These are phyloP conservation scores for Aspergillus incahuasiensis DNA, from an alignment of 495 filamentous ascomycete genomes.

Conservation along the genomic window DNA sequence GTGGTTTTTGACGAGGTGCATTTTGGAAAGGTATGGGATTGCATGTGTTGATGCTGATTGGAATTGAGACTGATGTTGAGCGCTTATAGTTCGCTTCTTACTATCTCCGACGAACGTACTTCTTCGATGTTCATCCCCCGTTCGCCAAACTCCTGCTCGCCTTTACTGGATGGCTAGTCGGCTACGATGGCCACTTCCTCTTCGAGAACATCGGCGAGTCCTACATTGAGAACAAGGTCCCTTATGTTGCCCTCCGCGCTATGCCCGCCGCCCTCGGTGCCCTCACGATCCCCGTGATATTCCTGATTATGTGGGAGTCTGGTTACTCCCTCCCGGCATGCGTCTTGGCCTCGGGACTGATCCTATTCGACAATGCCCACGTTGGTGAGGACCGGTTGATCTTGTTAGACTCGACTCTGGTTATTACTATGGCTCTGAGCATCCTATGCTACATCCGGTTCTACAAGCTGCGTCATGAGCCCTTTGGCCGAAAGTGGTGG, in stretches of 20 bases:
- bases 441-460: slow-evolving; percentile 93
- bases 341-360: slow-evolving; percentile 74
- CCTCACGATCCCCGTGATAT: slow-evolving; percentile 88
- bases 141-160: slow-evolving; percentile 74
- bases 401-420: slow-evolving; percentile 87
- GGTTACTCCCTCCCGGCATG: slow-evolving; percentile 94
- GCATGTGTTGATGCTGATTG: background rate
- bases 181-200: slow-evolving; percentile 93
- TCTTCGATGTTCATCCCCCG: slow-evolving; percentile 99
- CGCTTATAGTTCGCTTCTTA: slow-evolving; percentile 79
- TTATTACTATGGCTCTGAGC: slow-evolving; percentile 92
- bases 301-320: slow-evolving; percentile 99
- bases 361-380: slow-evolving; percentile 97
- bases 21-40: slow-evolving; percentile 84
- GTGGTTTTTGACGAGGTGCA: slow-evolving; percentile 99
- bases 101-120: slow-evolving; percentile 96
- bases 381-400: slow-evolving; percentile 96
- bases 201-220: slow-evolving; percentile 99
- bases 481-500: slow-evolving; percentile 97
- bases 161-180: slow-evolving; percentile 90
- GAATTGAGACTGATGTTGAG: slow-evolving; percentile 14
- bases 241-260: slow-evolving; percentile 91
- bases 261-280: slow-evolving; percentile 90
- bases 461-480: slow-evolving; percentile 88
- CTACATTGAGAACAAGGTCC: slow-evolving; percentile 94